A percentile compares a stretch with the other conserved stretches of the same genome.
Conservation (phyloP, 306 rosid genomes). For the Rosa persica region DNA sequence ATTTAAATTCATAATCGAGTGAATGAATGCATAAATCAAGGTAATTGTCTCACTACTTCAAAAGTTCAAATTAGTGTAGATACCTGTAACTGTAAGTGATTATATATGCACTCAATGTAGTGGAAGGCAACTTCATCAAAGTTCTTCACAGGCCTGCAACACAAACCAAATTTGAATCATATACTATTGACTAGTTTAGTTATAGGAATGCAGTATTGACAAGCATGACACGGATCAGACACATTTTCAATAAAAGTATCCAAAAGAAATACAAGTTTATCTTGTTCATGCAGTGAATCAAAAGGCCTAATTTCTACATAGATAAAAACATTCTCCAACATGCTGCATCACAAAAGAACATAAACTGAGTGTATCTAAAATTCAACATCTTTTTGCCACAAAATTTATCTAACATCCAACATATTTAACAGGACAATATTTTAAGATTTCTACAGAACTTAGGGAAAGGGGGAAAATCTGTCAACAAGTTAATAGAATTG, state of each 20-base stretch:
- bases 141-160: slow-evolving; percentile 72
- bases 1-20: neutral
- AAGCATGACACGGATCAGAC: neutral
- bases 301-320: neutral
- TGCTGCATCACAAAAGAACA: neutral
- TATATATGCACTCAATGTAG: slow-evolving; percentile 89
- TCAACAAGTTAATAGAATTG: neutral
- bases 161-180: slow-evolving; percentile 24
- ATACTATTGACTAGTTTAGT: neutral
- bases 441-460: neutral
- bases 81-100: slow-evolving; percentile 63
- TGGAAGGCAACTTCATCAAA: slow-evolving; percentile 85
- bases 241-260: neutral
- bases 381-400: neutral
- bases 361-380: neutral
- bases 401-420: neutral
- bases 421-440: neutral
- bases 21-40: neutral
- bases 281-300: neutral
- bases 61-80: neutral
- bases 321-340: neutral
- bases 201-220: neutral
- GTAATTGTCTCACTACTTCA: neutral
- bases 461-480: neutral
- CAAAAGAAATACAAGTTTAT: neutral